These are phyloP conservation scores for Exophiala sp. DNA, from an alignment of 2,329 filamentous ascomycete genomes.

Conservation along the genomic window DNA sequence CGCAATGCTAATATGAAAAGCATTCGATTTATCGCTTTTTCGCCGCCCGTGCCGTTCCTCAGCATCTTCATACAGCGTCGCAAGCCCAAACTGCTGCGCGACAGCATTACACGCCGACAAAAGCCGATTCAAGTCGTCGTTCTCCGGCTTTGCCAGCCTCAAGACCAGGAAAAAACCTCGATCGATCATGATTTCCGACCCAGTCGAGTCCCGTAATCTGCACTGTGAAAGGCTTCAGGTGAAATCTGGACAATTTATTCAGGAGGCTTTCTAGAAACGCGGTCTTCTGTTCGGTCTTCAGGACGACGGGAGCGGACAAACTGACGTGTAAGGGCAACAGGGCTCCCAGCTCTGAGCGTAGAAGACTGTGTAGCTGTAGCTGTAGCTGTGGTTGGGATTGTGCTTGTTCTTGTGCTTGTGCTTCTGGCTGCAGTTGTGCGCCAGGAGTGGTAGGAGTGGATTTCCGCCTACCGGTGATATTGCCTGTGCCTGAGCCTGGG, in stretches of 20 bases:
- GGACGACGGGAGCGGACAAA: slow-evolving; percentile 71
- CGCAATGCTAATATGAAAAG: slow-evolving; percentile 84
- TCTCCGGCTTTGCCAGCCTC: slow-evolving; percentile 47
- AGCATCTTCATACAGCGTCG: slow-evolving; percentile 57
- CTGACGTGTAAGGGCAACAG: slow-evolving; percentile 84
- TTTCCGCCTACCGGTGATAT: too few species aligned
- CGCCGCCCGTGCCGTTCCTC: background rate
- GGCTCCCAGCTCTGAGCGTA: slow-evolving; percentile 70
- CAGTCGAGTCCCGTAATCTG: slow-evolving; percentile 50
- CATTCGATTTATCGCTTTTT: slow-evolving; percentile 44
- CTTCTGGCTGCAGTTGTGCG: too few species aligned
- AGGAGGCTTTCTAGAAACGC: slow-evolving; percentile 57
- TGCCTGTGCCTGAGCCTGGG: too few species aligned
- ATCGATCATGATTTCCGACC: slow-evolving; percentile 61
- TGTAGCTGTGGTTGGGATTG: too few species aligned
- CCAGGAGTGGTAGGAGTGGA: too few species aligned
- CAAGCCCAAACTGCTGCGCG: slow-evolving; percentile 57
- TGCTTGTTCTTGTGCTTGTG: too few species aligned
- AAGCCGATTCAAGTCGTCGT: slow-evolving; percentile 56
- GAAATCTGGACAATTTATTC: slow-evolving; percentile 35
- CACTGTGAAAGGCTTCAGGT: slow-evolving; percentile 44
- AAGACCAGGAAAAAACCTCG: slow-evolving; percentile 81
- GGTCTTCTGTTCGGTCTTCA: slow-evolving; percentile 66
- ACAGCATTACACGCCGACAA: slow-evolving; percentile 62
- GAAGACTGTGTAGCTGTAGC: slow-evolving; percentile 51